A percentile compares a stretch with the other conserved stretches of the same genome.
These are phyloP conservation scores for Xanthoceras sorbifolium DNA, from an alignment of 345 rosid genomes.

Conservation along the genomic window DNA sequence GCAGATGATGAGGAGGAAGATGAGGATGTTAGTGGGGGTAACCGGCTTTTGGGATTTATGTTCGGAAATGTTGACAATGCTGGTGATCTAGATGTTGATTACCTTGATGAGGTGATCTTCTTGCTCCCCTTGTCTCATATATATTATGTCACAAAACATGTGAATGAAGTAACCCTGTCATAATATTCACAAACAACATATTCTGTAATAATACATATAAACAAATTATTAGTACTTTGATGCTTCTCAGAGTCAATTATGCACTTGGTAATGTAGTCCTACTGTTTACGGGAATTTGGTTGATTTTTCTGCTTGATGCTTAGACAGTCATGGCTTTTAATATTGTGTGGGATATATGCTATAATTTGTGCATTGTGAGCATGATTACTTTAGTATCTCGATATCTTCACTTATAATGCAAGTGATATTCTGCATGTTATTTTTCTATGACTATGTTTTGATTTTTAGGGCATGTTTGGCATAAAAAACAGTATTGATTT, in stretches of 20 bases:
- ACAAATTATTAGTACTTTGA: neutral
- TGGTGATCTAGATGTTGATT: slow-evolving; percentile 96
- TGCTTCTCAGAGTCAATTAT: slow-evolving; percentile 1
- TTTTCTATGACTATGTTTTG: neutral
- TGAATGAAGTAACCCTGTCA: neutral
- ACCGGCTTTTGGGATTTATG: slow-evolving; percentile 84
- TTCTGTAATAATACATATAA: neutral
- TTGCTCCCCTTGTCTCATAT: neutral
- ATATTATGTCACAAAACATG: neutral
- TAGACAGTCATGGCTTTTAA: neutral
- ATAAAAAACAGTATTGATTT: too few relatives aligned
- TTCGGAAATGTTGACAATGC: slow-evolving; percentile 93
- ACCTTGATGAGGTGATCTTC: slow-evolving; percentile 83
- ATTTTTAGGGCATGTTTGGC: neutral
- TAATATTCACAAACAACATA: neutral
- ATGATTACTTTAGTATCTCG: neutral
- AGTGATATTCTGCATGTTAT: neutral
- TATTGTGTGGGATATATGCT: neutral
- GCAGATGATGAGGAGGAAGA: slow-evolving; percentile 78
- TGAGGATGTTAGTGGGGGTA: slow-evolving; percentile 72
- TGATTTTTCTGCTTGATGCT: neutral
- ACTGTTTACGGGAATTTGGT: neutral
- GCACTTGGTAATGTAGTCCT: neutral
- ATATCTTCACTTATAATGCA: neutral
- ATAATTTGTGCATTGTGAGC: neutral